Percentiles rank a stretch among this genome's conserved stretches.
phyloP scores from a whole-genome alignment of 768 basidiomycete species.

The Serendipita vermifera region DNA sequence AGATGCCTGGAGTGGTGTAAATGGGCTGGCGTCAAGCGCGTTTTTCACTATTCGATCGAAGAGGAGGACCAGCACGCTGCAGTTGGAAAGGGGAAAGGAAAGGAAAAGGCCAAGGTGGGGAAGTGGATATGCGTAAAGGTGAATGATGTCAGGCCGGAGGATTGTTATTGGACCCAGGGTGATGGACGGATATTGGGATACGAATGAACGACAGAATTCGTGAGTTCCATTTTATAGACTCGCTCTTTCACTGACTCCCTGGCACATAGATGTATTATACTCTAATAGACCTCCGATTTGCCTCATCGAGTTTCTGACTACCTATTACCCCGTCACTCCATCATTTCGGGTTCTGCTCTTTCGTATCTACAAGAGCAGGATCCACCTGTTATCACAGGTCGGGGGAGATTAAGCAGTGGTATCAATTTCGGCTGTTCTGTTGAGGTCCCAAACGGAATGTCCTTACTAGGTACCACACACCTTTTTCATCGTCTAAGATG shows the following conservation, averaged over 20 bases:
- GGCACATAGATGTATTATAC: background rate
- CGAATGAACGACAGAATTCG: too few species aligned
- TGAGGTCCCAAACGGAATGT: constrained; percentile 6
- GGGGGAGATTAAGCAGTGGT: background rate
- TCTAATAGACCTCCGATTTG: background rate
- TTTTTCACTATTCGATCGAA: constrained; percentile 31
- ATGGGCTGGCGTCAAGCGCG: constrained; percentile 44
- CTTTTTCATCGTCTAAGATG: too few species aligned
- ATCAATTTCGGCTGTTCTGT: constrained; percentile 3
- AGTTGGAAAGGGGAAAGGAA: background rate
- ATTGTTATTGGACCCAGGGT: constrained; percentile 34
- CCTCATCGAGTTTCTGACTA: background rate
- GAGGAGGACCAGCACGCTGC: background rate
- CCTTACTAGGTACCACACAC: constrained; percentile 1
- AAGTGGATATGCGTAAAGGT: constrained; percentile 36
- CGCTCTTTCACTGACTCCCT: background rate
- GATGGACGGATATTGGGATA: constrained; percentile 20
- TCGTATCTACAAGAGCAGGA: background rate
- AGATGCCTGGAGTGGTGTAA: constrained; percentile 43
- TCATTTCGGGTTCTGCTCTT: background rate
- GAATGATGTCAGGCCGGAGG: constrained; percentile 26
- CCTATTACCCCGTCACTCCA: background rate
- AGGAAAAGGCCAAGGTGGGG: constrained; percentile 28
- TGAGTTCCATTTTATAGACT: background rate
- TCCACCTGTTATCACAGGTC: background rate